phyloP scores from a whole-genome alignment of 164 flowering plant species.

The Chimonanthus praecox region DNA sequence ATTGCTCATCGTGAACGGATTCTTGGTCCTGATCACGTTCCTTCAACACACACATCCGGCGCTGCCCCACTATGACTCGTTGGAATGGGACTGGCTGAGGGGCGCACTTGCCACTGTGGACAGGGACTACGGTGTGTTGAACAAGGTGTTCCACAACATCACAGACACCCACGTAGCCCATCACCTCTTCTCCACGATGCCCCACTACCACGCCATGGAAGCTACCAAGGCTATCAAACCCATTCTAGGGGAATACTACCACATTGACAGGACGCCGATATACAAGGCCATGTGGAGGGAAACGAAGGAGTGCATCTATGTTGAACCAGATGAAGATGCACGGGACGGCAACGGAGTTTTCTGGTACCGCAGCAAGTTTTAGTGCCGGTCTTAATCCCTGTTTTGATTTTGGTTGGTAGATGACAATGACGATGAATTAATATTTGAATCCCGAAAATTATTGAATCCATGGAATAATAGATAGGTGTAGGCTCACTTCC shows the following conservation, averaged over 20 bases:
- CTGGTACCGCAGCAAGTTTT: constrained; percentile 56
- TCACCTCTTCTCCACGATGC: constrained; percentile 81
- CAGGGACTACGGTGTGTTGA: constrained; percentile 69
- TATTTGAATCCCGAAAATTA: no score
- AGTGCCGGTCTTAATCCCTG: neutral
- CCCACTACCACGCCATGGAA: constrained; percentile 82
- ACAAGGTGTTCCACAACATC: constrained; percentile 77
- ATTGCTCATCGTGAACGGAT: constrained; percentile 60
- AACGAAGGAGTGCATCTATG: constrained; percentile 72
- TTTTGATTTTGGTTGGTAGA: no score
- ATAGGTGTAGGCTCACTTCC: no score
- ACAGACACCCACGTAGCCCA: constrained; percentile 85
- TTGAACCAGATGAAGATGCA: constrained; percentile 55
- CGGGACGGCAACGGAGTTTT: constrained; percentile 47
- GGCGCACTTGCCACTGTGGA: constrained; percentile 84
- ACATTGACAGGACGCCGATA: constrained; percentile 55
- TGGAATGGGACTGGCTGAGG: constrained; percentile 88
- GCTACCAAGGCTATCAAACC: constrained; percentile 79
- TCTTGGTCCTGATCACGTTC: constrained; percentile 65
- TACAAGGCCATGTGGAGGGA: constrained; percentile 71
- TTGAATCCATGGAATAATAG: no score
- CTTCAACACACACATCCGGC: constrained; percentile 88
- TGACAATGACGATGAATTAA: no score
- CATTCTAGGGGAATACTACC: constrained; percentile 66
- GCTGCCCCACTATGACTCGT: constrained; percentile 68